Evolutionary conservation across 2,329 filamentous ascomycete species (phyloP), one percentile per base, ranked within the genome.

Genomic region (Neobulgaria alba): DNA sequence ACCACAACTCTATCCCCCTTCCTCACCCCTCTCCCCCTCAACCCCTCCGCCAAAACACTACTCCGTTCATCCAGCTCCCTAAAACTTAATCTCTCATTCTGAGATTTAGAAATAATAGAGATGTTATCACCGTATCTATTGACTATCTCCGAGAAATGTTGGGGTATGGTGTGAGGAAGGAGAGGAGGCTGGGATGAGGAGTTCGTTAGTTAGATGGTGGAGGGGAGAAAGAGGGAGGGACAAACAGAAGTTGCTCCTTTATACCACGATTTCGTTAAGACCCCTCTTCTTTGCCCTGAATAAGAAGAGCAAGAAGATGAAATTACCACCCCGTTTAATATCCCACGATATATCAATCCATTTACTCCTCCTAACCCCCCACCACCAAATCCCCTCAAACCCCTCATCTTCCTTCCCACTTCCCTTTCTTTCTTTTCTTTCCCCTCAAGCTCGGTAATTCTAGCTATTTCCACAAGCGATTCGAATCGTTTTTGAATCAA

Each of bases 1-100:
- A 95, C 78, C 10, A 85, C 89, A 9, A 96, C 85, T 21, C 87
- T 74, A 58, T 93, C 82, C 4, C 87, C 88, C 56, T 89, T 93
- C 45, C 66, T 69, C 1, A 95, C 84, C 3, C 86, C 87, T 0
- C 82, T 65, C 0, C 74, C 75, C 17, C 72, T 65, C 12, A 95
- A 66, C 0, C 85, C 84, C 37, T 73, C 67, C 1, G 88, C 87
- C 7, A 95, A 67, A 2, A 73, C 69, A 67, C 88, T 90, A 48
- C 87, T 94, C 43, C 77, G 71, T 2, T 71, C 64, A 60, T 96
- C 85, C 8, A 98, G 75, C 4, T 69, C 70, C 36, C 77, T 66
- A 61, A 94, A 96, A 0, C 80, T 90, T 41, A 93, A 67, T 1
- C 67, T 69, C 2, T 30, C 35, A 66, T 34, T 67, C 68, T 69